Conservation (phyloP, 352 stramenopile genomes). For the Aphanomyces cochlioides region DNA sequence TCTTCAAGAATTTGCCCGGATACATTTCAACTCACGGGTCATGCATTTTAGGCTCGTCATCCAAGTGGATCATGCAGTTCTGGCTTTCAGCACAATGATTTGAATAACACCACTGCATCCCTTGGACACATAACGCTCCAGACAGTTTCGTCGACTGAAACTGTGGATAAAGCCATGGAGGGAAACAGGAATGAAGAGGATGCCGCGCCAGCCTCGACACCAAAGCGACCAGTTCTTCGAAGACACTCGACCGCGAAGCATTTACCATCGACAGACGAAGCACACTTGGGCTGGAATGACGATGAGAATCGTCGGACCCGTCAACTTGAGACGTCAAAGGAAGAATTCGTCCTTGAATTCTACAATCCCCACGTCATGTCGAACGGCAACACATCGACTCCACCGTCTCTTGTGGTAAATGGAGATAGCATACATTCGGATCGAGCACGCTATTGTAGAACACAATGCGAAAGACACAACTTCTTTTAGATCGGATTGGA, state of each 20-base stretch:
- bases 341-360: slow-evolving; percentile 23
- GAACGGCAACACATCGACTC: too few species aligned
- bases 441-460: too few species aligned
- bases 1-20: background rate
- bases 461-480: too few species aligned
- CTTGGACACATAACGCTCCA: too few species aligned
- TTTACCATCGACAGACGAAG: background rate
- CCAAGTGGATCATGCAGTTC: slow-evolving; percentile 20
- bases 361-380: slow-evolving; percentile 15
- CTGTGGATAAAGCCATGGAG: background rate
- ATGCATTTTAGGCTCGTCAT: background rate
- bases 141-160: too few species aligned
- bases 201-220: background rate
- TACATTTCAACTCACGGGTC: background rate
- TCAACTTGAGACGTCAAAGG: slow-evolving; percentile 39
- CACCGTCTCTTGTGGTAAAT: too few species aligned
- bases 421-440: too few species aligned
- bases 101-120: too few species aligned
- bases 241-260: background rate
- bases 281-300: slow-evolving; percentile 14
- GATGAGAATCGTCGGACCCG: slow-evolving; percentile 34
- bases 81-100: background rate
- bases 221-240: slow-evolving; percentile 3
- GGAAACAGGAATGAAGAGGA: background rate
- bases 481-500: too few species aligned